A percentile compares a stretch with the other conserved stretches of the same genome.
These are phyloP conservation scores for Acanthamoeba royreba DNA, from an alignment of 208 protist genomes.

Conservation along the genomic window DNA sequence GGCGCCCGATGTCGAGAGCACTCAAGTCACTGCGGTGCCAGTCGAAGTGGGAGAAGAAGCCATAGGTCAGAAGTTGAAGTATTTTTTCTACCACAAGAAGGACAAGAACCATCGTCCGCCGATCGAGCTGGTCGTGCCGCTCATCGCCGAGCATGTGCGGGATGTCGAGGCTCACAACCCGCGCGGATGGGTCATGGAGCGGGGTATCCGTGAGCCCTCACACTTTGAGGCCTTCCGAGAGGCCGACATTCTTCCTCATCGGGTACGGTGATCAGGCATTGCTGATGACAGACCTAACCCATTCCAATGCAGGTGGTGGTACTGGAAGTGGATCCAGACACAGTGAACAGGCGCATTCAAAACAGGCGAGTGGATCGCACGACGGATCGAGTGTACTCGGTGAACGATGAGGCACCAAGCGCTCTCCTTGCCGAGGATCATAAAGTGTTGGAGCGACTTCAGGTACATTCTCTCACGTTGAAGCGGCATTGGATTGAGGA, in stretches of 20 bases:
- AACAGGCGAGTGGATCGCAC: not conserved
- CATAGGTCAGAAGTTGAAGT: not conserved
- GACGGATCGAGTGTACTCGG: not conserved
- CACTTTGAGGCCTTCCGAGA: not conserved
- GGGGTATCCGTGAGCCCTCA: not conserved
- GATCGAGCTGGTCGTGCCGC: not conserved
- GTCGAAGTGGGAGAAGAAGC: not conserved
- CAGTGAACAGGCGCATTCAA: not conserved
- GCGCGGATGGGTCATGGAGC: slow-evolving; percentile 29
- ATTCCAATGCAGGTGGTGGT: not conserved
- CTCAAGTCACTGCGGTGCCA: no score
- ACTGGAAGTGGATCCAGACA: not conserved
- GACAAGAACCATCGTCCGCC: not conserved
- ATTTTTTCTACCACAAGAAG: slow-evolving; percentile 45
- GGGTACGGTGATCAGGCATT: not conserved
- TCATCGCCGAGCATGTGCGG: not conserved
- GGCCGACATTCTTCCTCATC: not conserved
- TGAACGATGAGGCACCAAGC: not conserved
- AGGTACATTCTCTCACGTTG: not conserved
- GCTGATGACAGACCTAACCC: not conserved
- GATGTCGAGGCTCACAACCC: not conserved
- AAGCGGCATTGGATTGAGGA: no score
- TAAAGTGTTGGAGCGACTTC: not conserved
- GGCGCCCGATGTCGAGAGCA: not conserved
- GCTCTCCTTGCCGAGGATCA: not conserved